Evolutionary conservation across 2,329 filamentous ascomycete species (phyloP), one percentile per base, ranked within the genome.

Genomic region (Paecilomyces niveus): DNA sequence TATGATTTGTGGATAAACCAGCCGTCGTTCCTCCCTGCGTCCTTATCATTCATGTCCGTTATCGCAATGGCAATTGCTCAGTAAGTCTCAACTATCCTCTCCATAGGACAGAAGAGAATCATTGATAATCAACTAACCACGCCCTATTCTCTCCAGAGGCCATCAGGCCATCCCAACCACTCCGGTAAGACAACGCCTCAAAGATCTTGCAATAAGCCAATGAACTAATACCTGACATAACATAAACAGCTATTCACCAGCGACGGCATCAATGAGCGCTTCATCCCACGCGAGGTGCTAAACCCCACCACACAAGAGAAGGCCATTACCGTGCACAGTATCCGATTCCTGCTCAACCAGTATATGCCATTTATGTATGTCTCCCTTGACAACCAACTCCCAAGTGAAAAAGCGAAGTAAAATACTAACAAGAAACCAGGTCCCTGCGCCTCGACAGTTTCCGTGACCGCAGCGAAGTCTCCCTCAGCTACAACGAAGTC

Each of bases 401-500:
- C 15, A 39, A n/a, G n/a, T n/a, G 15, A n/a, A 45, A 18, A 13
- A 8, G 5, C n/a, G 13, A 45, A 45, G 18, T 45, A 45, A 29
- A 29, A 22, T 22, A 29, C 7, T 29, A 29, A 29, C 26, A 29
- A 29, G 26, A 11, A 15, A 35, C n/a, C 29, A 58, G 57, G 49
- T 56, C 57, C 6, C 53, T 58, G 24, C 57, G 57, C 13, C 33
- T 58, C 18, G 57, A 58, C 31, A 58, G 54, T 29, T 58, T 55
- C 39, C 45, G 50, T 18, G 57, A 54, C 45, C 57, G 54, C 13
- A 53, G 54, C 6, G 54, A 53, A 29, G 33, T 56, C 4, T 58
- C 57, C 3, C 57, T 58, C 7, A 56, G 54, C 21, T 58, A 58
- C n/a, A 56, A 58, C 15, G 54, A 53, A 11, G 53, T 49, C 9